These are phyloP conservation scores for Coelastrella sp. DNA, from an alignment of 139 green algal species.

Conservation along the genomic window DNA sequence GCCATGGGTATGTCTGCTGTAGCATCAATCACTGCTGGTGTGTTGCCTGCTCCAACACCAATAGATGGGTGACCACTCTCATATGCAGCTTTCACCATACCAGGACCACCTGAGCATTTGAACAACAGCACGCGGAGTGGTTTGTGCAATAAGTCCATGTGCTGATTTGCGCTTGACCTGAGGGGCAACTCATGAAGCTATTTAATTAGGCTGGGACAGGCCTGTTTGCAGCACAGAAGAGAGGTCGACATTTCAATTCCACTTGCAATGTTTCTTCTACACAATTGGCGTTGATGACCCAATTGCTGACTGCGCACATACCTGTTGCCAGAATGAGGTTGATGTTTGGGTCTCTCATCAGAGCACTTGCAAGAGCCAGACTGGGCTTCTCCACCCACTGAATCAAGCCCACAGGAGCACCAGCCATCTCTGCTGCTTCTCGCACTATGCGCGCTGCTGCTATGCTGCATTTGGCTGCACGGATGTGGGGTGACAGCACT, in stretches of 20 bases:
- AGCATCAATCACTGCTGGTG: conserved; percentile 79
- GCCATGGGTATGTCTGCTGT: conserved; percentile 70
- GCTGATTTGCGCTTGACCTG: too few species aligned
- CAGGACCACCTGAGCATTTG: conserved; percentile 56
- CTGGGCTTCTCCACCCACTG: conserved; percentile 73
- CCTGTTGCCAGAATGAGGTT: conserved; percentile 78
- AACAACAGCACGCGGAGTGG: too few species aligned
- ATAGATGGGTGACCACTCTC: conserved; percentile 78
- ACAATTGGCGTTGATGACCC: too few species aligned
- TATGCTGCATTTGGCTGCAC: conserved; percentile 70
- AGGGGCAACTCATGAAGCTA: too few species aligned
- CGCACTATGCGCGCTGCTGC: conserved; percentile 72
- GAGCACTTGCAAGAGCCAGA: conserved; percentile 67
- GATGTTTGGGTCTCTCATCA: conserved; percentile 74
- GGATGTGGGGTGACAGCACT: conserved; percentile 75
- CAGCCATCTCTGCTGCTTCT: conserved; percentile 72
- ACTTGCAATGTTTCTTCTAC: too few species aligned
- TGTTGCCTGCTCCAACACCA: conserved; percentile 80
- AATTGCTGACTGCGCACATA: neutral
- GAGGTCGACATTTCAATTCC: neutral
- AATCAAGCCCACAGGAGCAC: conserved; percentile 73
- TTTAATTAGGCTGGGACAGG: too few species aligned
- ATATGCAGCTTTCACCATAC: conserved; percentile 79
- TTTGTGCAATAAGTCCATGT: too few species aligned
- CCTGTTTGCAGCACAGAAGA: too few species aligned